These are phyloP conservation scores for Paecilomyces dactylethromorphus DNA, from an alignment of 2,329 filamentous ascomycete genomes.

Conservation along the genomic window DNA sequence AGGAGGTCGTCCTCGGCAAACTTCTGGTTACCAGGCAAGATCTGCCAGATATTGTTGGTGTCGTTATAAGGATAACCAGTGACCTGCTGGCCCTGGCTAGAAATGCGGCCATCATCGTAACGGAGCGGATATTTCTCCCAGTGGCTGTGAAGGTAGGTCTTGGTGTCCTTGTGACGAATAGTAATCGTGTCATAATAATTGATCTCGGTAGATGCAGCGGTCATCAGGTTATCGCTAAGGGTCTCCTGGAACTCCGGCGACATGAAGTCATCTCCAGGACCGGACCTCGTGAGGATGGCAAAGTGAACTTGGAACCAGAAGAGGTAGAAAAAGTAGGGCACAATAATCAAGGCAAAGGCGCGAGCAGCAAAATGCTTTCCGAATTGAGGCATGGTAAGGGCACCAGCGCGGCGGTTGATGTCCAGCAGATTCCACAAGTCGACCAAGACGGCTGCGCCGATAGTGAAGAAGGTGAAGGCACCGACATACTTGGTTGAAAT, in stretches of 20 bases:
- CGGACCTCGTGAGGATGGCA: conserved; percentile 76
- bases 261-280: conserved; percentile 98
- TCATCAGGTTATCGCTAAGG: conserved; percentile 88
- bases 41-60: conserved; percentile 98
- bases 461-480: conserved; percentile 92
- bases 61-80: conserved; percentile 98
- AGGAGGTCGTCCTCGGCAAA: conserved; percentile 48
- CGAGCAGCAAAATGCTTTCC: conserved; percentile 85
- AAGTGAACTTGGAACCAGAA: conserved; percentile 99
- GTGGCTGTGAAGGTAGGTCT: conserved; percentile 92
- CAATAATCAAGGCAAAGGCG: conserved; percentile 74
- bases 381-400: conserved; percentile 73
- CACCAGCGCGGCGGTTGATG: conserved; percentile 74
- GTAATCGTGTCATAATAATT: conserved; percentile 86
- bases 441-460: conserved; percentile 86
- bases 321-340: conserved; percentile 95
- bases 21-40: conserved; percentile 58
- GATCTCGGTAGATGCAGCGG: conserved; percentile 75
- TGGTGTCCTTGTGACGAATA: conserved; percentile 94
- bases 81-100: conserved; percentile 95
- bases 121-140: conserved; percentile 80
- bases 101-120: conserved; percentile 95
- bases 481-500: conserved; percentile 99
- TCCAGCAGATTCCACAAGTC: conserved; percentile 94
- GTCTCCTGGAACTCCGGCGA: conserved; percentile 97